phyloP scores from a whole-genome alignment of 345 rosid genomes.

The Pistacia integerrima region DNA sequence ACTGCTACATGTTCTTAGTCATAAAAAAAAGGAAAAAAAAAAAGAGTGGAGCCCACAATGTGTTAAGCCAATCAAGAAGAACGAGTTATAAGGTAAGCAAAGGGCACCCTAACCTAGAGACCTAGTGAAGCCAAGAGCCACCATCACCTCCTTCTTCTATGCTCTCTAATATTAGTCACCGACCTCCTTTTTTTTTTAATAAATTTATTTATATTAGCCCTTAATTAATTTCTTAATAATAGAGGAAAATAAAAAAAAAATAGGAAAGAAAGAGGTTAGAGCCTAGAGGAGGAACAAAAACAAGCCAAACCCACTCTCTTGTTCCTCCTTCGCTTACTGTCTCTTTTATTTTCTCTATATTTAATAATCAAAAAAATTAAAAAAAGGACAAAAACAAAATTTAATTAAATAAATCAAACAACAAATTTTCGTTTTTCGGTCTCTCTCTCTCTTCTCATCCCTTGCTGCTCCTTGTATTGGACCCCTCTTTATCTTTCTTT shows the following conservation, averaged over 20 bases:
- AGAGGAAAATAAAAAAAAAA: background rate
- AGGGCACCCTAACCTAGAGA: background rate
- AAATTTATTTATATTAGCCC: background rate
- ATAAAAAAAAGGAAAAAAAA: background rate
- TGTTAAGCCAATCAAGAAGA: background rate
- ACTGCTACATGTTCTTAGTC: background rate
- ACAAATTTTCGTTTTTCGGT: constrained; percentile 26
- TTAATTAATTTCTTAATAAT: background rate
- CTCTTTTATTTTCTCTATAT: background rate
- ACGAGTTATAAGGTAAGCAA: background rate
- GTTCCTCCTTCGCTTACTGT: background rate
- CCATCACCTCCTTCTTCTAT: background rate
- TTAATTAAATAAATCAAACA: background rate
- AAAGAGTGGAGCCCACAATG: background rate
- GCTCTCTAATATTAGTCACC: background rate
- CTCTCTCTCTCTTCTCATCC: constrained; percentile 24
- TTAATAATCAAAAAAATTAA: background rate
- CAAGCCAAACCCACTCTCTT: background rate
- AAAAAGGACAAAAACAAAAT: background rate
- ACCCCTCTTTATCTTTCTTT: constrained; percentile 41
- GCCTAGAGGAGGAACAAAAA: background rate
- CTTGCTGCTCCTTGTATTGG: constrained; percentile 44
- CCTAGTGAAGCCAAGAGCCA: background rate
- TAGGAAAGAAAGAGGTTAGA: background rate
- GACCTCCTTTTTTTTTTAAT: background rate